Percentiles rank a stretch among this genome's conserved stretches.
These are phyloP conservation scores for Dryadomyces quercivorus DNA, from an alignment of 2,329 filamentous ascomycete genomes.

Conservation along the genomic window DNA sequence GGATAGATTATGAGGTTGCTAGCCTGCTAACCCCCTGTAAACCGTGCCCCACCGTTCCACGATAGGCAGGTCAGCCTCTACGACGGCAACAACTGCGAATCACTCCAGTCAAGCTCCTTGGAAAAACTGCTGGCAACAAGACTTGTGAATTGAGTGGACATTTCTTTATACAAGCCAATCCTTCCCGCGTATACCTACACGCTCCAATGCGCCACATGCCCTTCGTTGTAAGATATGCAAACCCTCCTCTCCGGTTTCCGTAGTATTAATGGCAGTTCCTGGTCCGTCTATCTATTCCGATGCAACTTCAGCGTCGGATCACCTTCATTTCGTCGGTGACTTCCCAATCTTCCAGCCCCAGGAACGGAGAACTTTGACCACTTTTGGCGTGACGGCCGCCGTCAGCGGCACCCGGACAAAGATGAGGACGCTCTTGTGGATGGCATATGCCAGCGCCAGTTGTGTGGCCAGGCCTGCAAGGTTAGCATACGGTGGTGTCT, in stretches of 20 bases:
- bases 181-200: too few species aligned
- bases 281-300: too few species aligned
- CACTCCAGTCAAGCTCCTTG: not conserved
- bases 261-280: not conserved
- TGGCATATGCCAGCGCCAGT: slow-evolving; percentile 83
- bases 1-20: not conserved
- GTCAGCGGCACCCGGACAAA: slow-evolving; percentile 90
- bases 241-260: not conserved
- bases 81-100: not conserved
- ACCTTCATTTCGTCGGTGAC: slow-evolving; percentile 9
- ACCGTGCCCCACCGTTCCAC: not conserved
- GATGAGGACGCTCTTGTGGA: slow-evolving; percentile 88
- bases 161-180: not conserved
- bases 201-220: not conserved
- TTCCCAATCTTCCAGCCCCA: slow-evolving; percentile 97
- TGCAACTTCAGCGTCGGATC: not conserved
- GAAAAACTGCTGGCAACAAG: not conserved
- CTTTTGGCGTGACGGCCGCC: slow-evolving; percentile 79
- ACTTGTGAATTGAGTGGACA: not conserved
- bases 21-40: not conserved
- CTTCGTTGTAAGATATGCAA: not conserved
- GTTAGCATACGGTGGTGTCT: not conserved
- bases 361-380: slow-evolving; percentile 74
- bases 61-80: not conserved
- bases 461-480: slow-evolving; percentile 57